Base-by-base conservation (phyloP, 2,329 filamentous ascomycete species). In the Aureobasidium musti region DNA sequence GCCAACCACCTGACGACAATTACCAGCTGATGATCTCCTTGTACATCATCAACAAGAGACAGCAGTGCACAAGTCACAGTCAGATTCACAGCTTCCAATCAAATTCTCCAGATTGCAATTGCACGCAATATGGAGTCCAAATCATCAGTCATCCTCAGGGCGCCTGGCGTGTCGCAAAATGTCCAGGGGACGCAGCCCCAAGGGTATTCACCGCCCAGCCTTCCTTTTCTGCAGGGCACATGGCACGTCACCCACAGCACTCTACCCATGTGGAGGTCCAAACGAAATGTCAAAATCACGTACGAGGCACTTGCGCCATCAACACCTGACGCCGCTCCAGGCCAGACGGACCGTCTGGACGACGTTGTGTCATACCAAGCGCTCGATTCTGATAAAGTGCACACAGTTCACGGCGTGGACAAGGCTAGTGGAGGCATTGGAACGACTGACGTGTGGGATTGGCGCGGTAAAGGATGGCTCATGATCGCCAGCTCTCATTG, bases 241-340 rank as follows among this genome's bases (percentile, higher is more conserved):
- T 92, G 90, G 90, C 80, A 84, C 71, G 89, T 92, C 66, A 91
- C 89, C 13, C 89, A 92, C 79, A 90, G 87, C 5, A 91, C 89
- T 5, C 85, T 92, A 13, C 80, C 85, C 69, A 92, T 95, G 89
- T 96, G 91, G 91, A 87, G 87, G 72, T 84, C 85, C 54, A 88
- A 90, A 63, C 88, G 87, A 75, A 95, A 95, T 78, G 91, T 96
- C 17, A 84, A 85, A 72, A 94, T 96, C 75, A 89, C 87, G 39
- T 96, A 96, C 82, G 84, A 79, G 11, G 76, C 83, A 0, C 82
- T 90, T 10, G 67, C 73, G 64, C 76, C 60, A 35, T 77, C 67
- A 65, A 76, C 65, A 73, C 78, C 13, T 67, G 76, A 30, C 69
- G 76, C 70, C 19, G 68, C 68, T 11, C 66, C 70, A 45, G 73